A percentile compares a stretch with the other conserved stretches of the same genome.
Conservation (phyloP, 2,329 filamentous ascomycete genomes). For the Colletotrichum siamense region DNA sequence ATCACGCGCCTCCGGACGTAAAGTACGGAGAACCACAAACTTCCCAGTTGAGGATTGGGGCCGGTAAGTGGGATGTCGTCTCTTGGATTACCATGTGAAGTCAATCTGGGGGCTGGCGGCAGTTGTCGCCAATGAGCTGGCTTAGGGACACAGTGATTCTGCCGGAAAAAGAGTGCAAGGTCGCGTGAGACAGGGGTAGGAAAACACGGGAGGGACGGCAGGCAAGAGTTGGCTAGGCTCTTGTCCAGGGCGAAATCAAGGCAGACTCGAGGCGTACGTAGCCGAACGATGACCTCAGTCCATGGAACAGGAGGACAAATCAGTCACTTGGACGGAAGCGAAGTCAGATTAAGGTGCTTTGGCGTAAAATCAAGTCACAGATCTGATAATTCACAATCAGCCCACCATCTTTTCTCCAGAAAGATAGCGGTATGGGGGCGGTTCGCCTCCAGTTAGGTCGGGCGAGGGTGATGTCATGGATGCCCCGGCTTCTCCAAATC, state of each 20-base stretch:
- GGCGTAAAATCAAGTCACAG: neutral
- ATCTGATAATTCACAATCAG: neutral
- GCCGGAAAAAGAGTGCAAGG: neutral
- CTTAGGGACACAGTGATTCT: neutral
- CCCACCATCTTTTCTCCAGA: neutral
- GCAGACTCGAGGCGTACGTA: neutral
- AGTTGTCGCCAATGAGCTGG: neutral
- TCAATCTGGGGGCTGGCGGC: neutral
- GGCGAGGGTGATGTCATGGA: conserved; percentile 7
- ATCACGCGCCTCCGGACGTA: neutral
- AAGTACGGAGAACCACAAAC: neutral
- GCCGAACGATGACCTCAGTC: conserved; percentile 3
- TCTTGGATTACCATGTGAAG: neutral
- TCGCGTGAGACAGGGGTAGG: neutral
- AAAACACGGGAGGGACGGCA: neutral
- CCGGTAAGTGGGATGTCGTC: neutral
- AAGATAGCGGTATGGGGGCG: neutral
- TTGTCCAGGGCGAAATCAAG: neutral
- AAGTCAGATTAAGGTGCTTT: conserved; percentile 8
- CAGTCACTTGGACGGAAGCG: neutral
- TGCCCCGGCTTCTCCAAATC: neutral
- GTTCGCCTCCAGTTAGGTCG: neutral
- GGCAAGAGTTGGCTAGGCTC: neutral
- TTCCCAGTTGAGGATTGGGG: neutral
- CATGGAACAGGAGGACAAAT: neutral